A percentile compares a stretch with the other conserved stretches of the same genome.
phyloP scores from a whole-genome alignment of 306 rosid species.

The Prunus mongolica region DNA sequence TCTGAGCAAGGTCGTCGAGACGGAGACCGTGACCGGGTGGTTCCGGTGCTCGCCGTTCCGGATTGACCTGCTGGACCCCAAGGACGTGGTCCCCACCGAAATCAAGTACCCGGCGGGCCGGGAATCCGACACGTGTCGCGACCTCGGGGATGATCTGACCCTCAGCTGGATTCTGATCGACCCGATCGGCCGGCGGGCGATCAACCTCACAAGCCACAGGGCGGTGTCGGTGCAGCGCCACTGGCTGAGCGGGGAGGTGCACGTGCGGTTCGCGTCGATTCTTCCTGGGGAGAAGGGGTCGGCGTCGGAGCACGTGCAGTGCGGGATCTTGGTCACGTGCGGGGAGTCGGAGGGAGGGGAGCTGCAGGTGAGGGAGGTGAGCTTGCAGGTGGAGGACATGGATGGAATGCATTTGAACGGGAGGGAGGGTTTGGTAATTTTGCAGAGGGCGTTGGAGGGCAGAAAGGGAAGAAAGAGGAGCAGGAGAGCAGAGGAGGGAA shows the following conservation, averaged over 20 bases:
- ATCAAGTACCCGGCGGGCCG: conserved; percentile 26
- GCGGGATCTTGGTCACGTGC: conserved; percentile 42
- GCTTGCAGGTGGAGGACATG: conserved; percentile 68
- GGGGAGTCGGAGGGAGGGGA: conserved; percentile 37
- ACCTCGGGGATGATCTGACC: conserved; percentile 28
- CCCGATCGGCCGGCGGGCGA: conserved; percentile 41
- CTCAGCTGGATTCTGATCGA: conserved; percentile 75
- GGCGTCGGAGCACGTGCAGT: conserved; percentile 49
- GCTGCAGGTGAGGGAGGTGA: conserved; percentile 59
- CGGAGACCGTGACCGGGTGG: conserved; percentile 68
- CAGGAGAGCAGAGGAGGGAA: conserved; percentile 22
- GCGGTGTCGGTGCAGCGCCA: conserved; percentile 57
- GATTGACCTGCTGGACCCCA: conserved; percentile 57
- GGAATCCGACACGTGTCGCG: conserved; percentile 22
- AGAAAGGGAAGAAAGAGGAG: conserved; percentile 29
- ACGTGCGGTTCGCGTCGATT: conserved; percentile 46
- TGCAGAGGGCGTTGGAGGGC: conserved; percentile 44
- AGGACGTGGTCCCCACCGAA: conserved; percentile 53
- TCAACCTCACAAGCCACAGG: conserved; percentile 59
- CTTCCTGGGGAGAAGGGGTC: conserved; percentile 45
- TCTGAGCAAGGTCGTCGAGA: conserved; percentile 54
- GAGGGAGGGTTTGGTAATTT: conserved; percentile 62
- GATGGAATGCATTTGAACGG: conserved; percentile 62
- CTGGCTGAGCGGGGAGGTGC: conserved; percentile 75
- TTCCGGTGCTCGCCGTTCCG: conserved; percentile 72